Evolutionary conservation across 2,329 filamentous ascomycete genomes (phyloP), one percentile per base, ranked within the genome.

Genomic region (Trichoderma semiorbis): DNA sequence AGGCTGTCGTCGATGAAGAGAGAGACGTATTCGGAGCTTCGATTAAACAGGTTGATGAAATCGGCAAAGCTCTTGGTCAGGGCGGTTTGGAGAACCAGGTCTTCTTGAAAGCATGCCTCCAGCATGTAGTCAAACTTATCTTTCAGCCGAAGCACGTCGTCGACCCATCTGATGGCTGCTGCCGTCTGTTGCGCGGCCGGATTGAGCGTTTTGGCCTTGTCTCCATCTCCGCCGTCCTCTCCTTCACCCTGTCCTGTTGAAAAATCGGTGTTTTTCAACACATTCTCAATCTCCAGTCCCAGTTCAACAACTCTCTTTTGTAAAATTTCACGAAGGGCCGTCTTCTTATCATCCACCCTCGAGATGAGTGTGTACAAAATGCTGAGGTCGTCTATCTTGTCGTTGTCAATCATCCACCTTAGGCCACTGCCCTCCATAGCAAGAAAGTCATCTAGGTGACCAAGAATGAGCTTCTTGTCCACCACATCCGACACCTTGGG

Each of bases 1-100:
- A 99, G 88, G 78, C 95, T 97, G 77, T 98, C 95, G 77, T 99
- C 96, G 72, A 99, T 97, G 82, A 97, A 99, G 0, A 99, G 87
- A 0, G 96, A 99, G 7, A 98, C 92, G 78, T 94, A 97, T 79
- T 99, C 96, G 1, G 95, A 93, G 76, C 92, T 92, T 74, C 95
- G 90, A 16, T 85, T 81, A 78, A 97, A 98, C n/a, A 90, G 83
- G 79, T 98, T 98, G 85, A 99, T 97, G 77, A 98, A 97, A 18
- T 97, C 92, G 1, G 93, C 88, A 77, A 98, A 97, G 78, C 94
- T 97, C 78, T 91, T 91, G 2, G 93, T 95, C 30, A 98, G 85
- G 0, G 93, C 91, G 2, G 92, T 93, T 77, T 97, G 93, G 18
- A 99, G 85, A 8, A 90, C 86, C 50, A 94, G 87, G 77, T 98